Evolutionary conservation across 2,329 filamentous ascomycete species (phyloP), one percentile per base, ranked within the genome.

Genomic region (Mollisia scopiformis): DNA sequence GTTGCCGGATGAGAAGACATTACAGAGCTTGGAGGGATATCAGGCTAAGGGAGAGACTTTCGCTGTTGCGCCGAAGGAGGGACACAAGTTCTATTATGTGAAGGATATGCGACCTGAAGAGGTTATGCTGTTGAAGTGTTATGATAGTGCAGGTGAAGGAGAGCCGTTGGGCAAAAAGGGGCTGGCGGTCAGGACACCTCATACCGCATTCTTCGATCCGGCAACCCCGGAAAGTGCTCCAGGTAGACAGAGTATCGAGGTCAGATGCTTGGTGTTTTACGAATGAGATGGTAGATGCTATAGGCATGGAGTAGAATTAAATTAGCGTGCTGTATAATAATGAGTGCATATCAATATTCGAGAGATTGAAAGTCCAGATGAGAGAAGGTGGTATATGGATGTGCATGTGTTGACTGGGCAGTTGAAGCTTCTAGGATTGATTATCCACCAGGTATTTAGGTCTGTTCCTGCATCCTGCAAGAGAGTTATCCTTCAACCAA

Each of bases 21-120:
- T 72, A 39, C 70, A 70, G n/a, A 83, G 80, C 0, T 84, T 80
- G 0, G 82, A 83, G 13, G 86, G 86, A 0, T 90, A 90, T 66
- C 83, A 87, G 69, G 80, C 83, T 11, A 80, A 78, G 63, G 86
- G 88, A 21, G 87, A 90, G 76, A 89, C 86, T 1, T 82, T 87
- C 69, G 79, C 78, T 0, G 83, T 90, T 0, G 76, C 79, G 49
- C 80, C 85, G 2, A 88, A 77, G 65, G 80, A 84, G 7, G 73
- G 72, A 16, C 88, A 90, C 71, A 78, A 78, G 66, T 88, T 88
- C 68, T 89, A 83, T 68, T 90, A 89, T 66, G 77, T 84, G 71
- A 88, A 88, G 74, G 87, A 89, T 68, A 89, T 90, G 87, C 84
- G 80, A 30, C 58, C 58, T 1, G 52, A 59, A n/a, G 62, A 64